These are phyloP conservation scores for Arabis alpina DNA, from an alignment of 345 rosid genomes.

Conservation along the genomic window DNA sequence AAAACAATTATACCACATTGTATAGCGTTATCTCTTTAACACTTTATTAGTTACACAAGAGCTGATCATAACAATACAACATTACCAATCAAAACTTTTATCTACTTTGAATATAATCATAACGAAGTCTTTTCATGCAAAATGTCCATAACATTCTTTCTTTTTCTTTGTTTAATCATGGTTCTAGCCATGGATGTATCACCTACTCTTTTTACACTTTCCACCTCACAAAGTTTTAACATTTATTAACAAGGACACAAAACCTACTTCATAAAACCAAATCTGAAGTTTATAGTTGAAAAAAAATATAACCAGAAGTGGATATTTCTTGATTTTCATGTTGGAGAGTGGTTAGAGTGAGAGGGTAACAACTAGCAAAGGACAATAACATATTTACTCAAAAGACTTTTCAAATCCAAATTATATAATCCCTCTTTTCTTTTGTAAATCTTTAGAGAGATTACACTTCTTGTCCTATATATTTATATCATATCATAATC, in stretches of 20 bases:
- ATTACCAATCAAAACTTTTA: not conserved
- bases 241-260: conserved; percentile 8
- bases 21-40: too few species aligned
- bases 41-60: too few species aligned
- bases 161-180: conserved; percentile 21
- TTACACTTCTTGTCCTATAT: conserved; percentile 44
- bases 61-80: too few species aligned
- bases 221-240: conserved; percentile 26
- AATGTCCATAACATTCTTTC: conserved; percentile 28
- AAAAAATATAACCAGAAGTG: conserved; percentile 11
- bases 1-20: too few species aligned
- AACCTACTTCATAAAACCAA: conserved; percentile 12
- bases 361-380: conserved; percentile 39
- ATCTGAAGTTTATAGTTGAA: conserved; percentile 20
- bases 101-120: conserved; percentile 14
- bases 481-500: conserved; percentile 37
- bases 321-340: conserved; percentile 5
- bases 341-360: conserved; percentile 37
- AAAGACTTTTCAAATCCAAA: conserved; percentile 35
- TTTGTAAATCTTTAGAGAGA: conserved; percentile 38
- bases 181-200: conserved; percentile 25
- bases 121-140: conserved; percentile 34
- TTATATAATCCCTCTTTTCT: conserved; percentile 30
- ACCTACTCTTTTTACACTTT: conserved; percentile 34
- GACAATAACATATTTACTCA: conserved; percentile 25